Conservation (phyloP, 2,329 filamentous ascomycete species). For the Colletotrichum lentis region DNA sequence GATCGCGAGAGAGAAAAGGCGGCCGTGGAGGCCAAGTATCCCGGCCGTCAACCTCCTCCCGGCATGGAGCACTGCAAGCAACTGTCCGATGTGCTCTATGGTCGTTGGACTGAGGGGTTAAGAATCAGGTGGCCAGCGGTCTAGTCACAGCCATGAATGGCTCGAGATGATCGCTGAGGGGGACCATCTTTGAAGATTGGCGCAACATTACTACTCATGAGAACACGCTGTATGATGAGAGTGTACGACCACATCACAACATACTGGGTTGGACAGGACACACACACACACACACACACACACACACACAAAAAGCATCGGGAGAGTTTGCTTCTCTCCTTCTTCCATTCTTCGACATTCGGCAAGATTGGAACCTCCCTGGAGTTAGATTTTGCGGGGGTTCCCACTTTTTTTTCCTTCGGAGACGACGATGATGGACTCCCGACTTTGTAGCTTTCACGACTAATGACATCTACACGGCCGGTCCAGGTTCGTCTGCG, state of each 20-base stretch:
- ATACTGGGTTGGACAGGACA: conserved; percentile 37
- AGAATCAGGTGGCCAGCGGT: conserved; percentile 71
- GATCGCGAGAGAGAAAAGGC: conserved; percentile 58
- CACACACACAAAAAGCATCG: conserved; percentile 29
- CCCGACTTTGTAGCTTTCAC: conserved; percentile 28
- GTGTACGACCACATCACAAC: conserved; percentile 37
- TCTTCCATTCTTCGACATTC: conserved; percentile 5
- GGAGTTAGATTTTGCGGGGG: conserved; percentile 4
- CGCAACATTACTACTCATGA: conserved; percentile 32
- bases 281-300: conserved; percentile 14
- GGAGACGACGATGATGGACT: conserved; percentile 18
- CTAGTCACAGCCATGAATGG: conserved; percentile 37
- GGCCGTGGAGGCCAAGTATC: conserved; percentile 61
- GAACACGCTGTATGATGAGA: conserved; percentile 37
- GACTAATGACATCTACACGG: conserved; percentile 35
- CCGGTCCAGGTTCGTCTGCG: conserved; percentile 24
- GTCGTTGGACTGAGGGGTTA: conserved; percentile 87
- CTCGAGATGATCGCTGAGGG: neutral
- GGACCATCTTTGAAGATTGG: neutral
- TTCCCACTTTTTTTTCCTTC: neutral
- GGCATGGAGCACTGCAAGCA: conserved; percentile 95
- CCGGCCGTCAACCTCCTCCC: conserved; percentile 62
- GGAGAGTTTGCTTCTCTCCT: conserved; percentile 13
- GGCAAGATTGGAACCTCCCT: conserved; percentile 21
- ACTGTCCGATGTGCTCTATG: conserved; percentile 88